These are phyloP conservation scores for Rhodomyrtus psidioides DNA, from an alignment of 441 rosid species.

Conservation along the genomic window DNA sequence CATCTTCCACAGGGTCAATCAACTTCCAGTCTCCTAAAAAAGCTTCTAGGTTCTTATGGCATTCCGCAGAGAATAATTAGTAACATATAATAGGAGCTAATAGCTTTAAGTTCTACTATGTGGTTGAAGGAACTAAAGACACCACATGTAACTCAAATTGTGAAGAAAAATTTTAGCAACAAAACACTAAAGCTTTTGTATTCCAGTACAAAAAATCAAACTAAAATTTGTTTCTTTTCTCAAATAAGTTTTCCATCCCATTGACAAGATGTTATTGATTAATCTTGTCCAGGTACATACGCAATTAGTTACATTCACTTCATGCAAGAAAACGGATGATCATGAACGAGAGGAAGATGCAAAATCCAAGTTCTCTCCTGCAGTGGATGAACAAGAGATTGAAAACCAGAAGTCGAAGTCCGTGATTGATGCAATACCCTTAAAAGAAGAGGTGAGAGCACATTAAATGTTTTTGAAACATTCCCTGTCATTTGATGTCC, in stretches of 20 bases:
- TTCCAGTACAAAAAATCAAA: not conserved
- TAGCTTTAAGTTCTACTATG: not conserved
- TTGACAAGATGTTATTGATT: not conserved
- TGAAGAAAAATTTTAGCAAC: not conserved
- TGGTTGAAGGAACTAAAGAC: not conserved
- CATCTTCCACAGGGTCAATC: not conserved
- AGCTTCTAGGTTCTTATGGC: not conserved
- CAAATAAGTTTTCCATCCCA: not conserved
- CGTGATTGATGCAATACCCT: conserved; percentile 3
- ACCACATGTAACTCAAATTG: not conserved
- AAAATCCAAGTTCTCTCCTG: conserved; percentile 1
- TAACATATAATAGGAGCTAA: not conserved
- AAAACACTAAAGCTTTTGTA: not conserved
- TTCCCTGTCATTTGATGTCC: not conserved
- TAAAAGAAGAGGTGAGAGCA: conserved; percentile 18
- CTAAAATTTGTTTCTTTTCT: not conserved
- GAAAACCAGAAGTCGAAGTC: conserved; percentile 10
- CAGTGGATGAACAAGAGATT: conserved; percentile 1
- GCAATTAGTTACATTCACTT: conserved; percentile 5
- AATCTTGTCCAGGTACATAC: not conserved
- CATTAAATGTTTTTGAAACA: not conserved
- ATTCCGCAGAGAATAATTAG: not conserved
- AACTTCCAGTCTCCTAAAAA: not conserved
- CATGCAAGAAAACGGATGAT: not conserved
- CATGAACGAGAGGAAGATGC: not conserved